A percentile compares a stretch with the other conserved stretches of the same genome.
Conservation (phyloP, 2,329 filamentous ascomycete genomes). For the Aureobasidium namibiae region DNA sequence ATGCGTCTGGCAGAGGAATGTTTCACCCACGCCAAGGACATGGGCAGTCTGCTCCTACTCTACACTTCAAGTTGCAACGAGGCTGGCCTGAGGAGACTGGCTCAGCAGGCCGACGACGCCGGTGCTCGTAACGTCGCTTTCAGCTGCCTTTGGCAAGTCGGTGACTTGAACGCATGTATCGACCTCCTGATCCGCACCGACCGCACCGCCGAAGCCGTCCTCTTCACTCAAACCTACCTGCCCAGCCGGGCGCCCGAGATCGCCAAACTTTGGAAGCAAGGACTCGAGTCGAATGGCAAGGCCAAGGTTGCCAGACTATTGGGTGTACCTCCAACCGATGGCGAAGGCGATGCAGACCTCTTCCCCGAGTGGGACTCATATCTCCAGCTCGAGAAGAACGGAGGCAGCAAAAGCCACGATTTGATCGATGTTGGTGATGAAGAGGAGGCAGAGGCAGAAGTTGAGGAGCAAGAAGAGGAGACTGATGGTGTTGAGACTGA, state of each 20-base stretch:
- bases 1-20: conserved; percentile 83
- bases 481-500: conserved; percentile 13
- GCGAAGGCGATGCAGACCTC: conserved; percentile 64
- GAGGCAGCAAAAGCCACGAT: conserved; percentile 38
- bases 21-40: conserved; percentile 82
- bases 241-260: conserved; percentile 63
- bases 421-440: conserved; percentile 29
- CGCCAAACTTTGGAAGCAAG: conserved; percentile 72
- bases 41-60: conserved; percentile 79
- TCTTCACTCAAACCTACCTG: conserved; percentile 94
- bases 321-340: conserved; percentile 60
- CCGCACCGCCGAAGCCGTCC: conserved; percentile 72
- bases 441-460: conserved; percentile 13
- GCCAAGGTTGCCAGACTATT: conserved; percentile 75
- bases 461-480: conserved; percentile 13
- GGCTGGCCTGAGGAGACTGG: conserved; percentile 63
- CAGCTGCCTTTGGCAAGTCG: conserved; percentile 78
- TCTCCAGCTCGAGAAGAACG: conserved; percentile 69
- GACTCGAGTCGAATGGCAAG: conserved; percentile 77
- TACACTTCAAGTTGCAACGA: conserved; percentile 79
- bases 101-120: conserved; percentile 63
- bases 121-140: conserved; percentile 91
- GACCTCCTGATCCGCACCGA: conserved; percentile 71
- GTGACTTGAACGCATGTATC: conserved; percentile 73
- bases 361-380: conserved; percentile 97